phyloP scores from a whole-genome alignment of 169 alveolate genomes.

The Plasmodium fragile region DNA sequence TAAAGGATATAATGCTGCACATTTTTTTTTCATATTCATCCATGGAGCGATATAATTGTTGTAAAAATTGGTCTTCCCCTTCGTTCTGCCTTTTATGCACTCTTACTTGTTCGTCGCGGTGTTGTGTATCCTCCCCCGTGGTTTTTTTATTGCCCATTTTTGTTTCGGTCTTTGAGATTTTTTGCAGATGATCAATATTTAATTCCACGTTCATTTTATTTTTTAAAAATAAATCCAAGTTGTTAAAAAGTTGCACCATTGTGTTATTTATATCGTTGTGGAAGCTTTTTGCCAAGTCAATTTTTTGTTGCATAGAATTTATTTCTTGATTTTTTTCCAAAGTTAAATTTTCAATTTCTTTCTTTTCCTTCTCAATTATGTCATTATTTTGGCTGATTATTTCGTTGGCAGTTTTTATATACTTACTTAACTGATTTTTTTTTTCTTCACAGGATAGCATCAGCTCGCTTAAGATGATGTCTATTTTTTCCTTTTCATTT shows the following conservation, averaged over 20 bases:
- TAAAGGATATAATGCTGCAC: background rate
- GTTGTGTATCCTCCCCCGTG: background rate
- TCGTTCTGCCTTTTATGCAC: background rate
- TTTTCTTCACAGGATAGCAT: constrained; percentile 44
- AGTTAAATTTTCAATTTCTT: constrained; percentile 2
- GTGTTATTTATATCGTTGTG: constrained; percentile 21
- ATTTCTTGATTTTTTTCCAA: constrained; percentile 52
- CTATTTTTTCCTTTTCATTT: constrained; percentile 46
- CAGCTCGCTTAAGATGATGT: constrained; percentile 49
- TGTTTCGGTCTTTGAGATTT: background rate
- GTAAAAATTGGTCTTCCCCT: background rate
- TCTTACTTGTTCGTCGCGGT: background rate
- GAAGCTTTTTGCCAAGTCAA: constrained; percentile 18
- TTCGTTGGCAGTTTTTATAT: constrained; percentile 40
- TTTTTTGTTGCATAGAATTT: constrained; percentile 29
- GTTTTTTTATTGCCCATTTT: background rate
- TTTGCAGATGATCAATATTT: background rate
- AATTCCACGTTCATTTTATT: constrained; percentile 41
- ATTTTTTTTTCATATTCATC: constrained; percentile 24
- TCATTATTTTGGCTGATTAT: constrained; percentile 45
- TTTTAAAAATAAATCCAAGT: constrained; percentile 29
- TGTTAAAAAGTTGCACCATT: constrained; percentile 15
- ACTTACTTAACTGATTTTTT: constrained; percentile 33
- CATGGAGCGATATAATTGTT: constrained; percentile 19
- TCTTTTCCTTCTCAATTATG: constrained; percentile 34